Evolutionary conservation across 345 rosid genomes (phyloP).

Genomic region (Litchi chinensis): DNA sequence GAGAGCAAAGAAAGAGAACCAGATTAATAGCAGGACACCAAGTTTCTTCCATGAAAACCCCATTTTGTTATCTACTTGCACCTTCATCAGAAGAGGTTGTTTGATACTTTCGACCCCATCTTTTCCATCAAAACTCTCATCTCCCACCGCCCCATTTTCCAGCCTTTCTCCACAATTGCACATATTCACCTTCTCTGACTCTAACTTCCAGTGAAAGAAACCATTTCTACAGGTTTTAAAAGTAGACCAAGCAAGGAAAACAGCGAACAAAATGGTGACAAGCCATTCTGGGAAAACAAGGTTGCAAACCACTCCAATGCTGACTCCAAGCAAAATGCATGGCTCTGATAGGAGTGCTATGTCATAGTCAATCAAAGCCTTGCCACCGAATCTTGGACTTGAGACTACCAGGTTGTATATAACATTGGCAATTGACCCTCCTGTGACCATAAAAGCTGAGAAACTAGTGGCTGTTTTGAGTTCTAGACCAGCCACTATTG

Average conservation of each 20-base stretch:
- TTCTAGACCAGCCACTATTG: slow-evolving; percentile 66
- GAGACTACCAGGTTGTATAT: slow-evolving; percentile 44
- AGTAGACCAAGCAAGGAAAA: slow-evolving; percentile 81
- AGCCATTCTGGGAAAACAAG: slow-evolving; percentile 83
- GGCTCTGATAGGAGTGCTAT: slow-evolving; percentile 85
- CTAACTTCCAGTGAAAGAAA: slow-evolving; percentile 57
- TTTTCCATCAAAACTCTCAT: slow-evolving; percentile 21
- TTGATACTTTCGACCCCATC: slow-evolving; percentile 28
- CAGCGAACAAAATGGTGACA: slow-evolving; percentile 65
- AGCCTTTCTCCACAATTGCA: slow-evolving; percentile 29
- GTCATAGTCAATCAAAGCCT: slow-evolving; percentile 61
- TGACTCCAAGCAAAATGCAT: slow-evolving; percentile 82
- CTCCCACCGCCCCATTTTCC: slow-evolving; percentile 37
- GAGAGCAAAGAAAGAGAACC: slow-evolving; percentile 71
- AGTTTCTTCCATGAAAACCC: slow-evolving; percentile 73
- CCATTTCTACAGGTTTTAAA: slow-evolving; percentile 74
- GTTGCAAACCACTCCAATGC: slow-evolving; percentile 80
- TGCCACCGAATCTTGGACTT: slow-evolving; percentile 46
- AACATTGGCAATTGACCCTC: slow-evolving; percentile 82
- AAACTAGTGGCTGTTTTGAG: slow-evolving; percentile 77
- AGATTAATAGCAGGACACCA: slow-evolving; percentile 59
- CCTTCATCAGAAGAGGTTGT: slow-evolving; percentile 47
- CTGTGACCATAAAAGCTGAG: slow-evolving; percentile 95
- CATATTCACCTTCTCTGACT: slow-evolving; percentile 47
- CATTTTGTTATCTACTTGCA: slow-evolving; percentile 14